Conservation (phyloP, 805 yeast species). For the Cyberlindnera americana region DNA sequence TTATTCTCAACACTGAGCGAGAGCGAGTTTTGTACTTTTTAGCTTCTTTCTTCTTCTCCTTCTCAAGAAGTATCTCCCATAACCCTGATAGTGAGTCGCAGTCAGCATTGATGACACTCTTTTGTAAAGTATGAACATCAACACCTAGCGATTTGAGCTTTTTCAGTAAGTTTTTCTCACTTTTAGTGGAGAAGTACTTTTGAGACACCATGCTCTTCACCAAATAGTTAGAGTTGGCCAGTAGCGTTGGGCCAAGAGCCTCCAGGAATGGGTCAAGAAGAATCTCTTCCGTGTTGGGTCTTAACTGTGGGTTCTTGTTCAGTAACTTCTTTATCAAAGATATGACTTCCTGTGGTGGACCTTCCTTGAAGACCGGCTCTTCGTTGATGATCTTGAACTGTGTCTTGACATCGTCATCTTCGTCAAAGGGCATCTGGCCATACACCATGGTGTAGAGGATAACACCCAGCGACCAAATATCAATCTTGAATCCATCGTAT, state of each 20-base stretch:
- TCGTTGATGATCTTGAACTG: constrained; percentile 56
- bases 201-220: constrained; percentile 34
- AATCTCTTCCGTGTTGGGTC: constrained; percentile 58
- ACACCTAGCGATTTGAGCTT: constrained; percentile 58
- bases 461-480: constrained; percentile 90
- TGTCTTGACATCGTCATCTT: constrained; percentile 63
- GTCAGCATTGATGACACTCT: constrained; percentile 52
- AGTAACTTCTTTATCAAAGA: constrained; percentile 52
- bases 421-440: constrained; percentile 92
- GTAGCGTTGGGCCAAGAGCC: constrained; percentile 39
- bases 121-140: constrained; percentile 55
- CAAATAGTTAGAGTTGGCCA: constrained; percentile 37
- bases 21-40: constrained; percentile 33
- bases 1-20: constrained; percentile 31
- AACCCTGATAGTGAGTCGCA: constrained; percentile 73
- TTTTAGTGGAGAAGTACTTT: constrained; percentile 51
- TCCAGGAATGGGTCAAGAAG: constrained; percentile 48
- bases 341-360: constrained; percentile 46
- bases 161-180: constrained; percentile 61
- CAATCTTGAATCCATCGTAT: constrained; percentile 78
- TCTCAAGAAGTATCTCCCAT: constrained; percentile 65
- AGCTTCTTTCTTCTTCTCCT: constrained; percentile 32
- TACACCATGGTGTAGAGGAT: constrained; percentile 79
- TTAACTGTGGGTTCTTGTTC: constrained; percentile 56
- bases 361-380: constrained; percentile 56